Conservation (phyloP, 2,329 filamentous ascomycete genomes). For the Xylariaceae sp. region DNA sequence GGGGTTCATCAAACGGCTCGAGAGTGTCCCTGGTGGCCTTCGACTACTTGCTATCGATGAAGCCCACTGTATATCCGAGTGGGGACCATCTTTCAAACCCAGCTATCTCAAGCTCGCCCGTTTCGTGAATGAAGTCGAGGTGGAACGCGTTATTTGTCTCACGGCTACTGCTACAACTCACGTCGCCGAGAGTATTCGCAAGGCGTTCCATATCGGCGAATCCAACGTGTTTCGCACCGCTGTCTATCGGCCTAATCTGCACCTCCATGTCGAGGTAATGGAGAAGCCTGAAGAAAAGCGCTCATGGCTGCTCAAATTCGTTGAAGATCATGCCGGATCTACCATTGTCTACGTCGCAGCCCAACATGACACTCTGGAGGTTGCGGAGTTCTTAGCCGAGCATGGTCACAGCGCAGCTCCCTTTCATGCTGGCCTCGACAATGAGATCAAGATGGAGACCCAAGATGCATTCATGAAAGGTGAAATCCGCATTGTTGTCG, state of each 20-base stretch:
- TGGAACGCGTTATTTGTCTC: slow-evolving; percentile 54
- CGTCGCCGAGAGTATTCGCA: slow-evolving; percentile 51
- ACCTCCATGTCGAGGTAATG: slow-evolving; percentile 46
- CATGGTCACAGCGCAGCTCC: slow-evolving; percentile 39
- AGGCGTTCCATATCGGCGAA: slow-evolving; percentile 45
- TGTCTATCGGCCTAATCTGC: slow-evolving; percentile 54
- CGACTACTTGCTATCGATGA: slow-evolving; percentile 54
- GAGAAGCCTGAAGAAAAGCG: slow-evolving; percentile 41
- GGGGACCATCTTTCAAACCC: slow-evolving; percentile 32
- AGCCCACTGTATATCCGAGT: slow-evolving; percentile 54
- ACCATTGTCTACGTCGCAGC: slow-evolving; percentile 58
- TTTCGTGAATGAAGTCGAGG: slow-evolving; percentile 50
- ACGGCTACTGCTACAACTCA: slow-evolving; percentile 55
- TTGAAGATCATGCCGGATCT: slow-evolving; percentile 47
- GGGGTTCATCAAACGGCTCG: slow-evolving; percentile 52
- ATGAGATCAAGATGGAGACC: slow-evolving; percentile 39
- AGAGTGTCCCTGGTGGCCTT: slow-evolving; percentile 48
- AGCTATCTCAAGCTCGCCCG: slow-evolving; percentile 41
- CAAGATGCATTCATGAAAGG: slow-evolving; percentile 50
- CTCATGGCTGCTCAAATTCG: slow-evolving; percentile 42
- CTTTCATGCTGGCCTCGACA: slow-evolving; percentile 49
- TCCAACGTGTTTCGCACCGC: slow-evolving; percentile 53
- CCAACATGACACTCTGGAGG: slow-evolving; percentile 46
- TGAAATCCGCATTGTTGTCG: slow-evolving; percentile 43
- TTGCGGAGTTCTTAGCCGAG: slow-evolving; percentile 36